Base-by-base conservation (phyloP, 495 filamentous ascomycete genomes). In the Aspergillus nanangensis region DNA sequence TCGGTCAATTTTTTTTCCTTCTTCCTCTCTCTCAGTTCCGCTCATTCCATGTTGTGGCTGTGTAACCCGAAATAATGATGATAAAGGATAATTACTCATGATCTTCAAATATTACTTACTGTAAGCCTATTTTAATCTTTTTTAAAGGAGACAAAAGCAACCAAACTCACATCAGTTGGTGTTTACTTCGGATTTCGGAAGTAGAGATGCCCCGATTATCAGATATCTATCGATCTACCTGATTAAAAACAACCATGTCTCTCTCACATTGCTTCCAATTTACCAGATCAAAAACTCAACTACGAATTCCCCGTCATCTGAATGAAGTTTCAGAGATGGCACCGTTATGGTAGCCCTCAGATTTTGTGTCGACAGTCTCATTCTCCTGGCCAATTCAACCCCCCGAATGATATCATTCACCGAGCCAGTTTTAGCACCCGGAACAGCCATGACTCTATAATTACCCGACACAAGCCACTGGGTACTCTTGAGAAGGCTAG, bases 271-370 rank as follows among this genome's bases (percentile, higher is more conserved):
- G 25, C 25, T 11, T 29, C 7, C 7, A 29, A 29, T 29, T 11
- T 29, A 29, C 25, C 25, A 29, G 25, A 29, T 29, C 25, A 29
- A 11, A 11, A 11, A 11, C 7, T 11, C 5, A 29, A 11, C 5
- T 5, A 29, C 25, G 25, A 7, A 29, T 29, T 20, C 25, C 38
- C 51, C n/a, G n/a, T n/a, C n/a, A n/a, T n/a, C 61, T 62, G 58
- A 21, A 67, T 69, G 66, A 62, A 60, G 50, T 34, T 45, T 38
- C 60, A 51, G 42, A 41, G 41, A 65, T 62, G 62, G 39, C 35
- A 41, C 13, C 31, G 46, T 9, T 22, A 39, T 17, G 34, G 37
- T 53, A 55, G 47, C 38, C 43, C 36, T 18, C 40, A 45, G 52
- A 48, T 53, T 29, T 32, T 47, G 45, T 35, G 27, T 11, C 47